phyloP scores from a whole-genome alignment of 1,139 yeast genomes.

The Blastobotrys serpentis region DNA sequence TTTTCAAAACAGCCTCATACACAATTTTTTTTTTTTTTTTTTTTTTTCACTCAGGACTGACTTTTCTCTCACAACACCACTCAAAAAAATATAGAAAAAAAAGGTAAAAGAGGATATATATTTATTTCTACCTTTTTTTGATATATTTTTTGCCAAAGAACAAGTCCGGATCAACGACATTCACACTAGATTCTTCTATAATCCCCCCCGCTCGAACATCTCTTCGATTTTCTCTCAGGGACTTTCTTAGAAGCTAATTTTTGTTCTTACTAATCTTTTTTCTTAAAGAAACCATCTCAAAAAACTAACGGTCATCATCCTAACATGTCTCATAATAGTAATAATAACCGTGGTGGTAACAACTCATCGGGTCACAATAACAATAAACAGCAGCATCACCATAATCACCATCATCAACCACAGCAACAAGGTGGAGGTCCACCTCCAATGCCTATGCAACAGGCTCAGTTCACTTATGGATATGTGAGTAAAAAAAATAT shows the following conservation, averaged over 20 bases:
- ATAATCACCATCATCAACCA: slow-evolving; percentile 10
- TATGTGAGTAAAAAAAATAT: slow-evolving; percentile 7
- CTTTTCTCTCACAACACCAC: slow-evolving; percentile 10
- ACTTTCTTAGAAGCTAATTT: slow-evolving; percentile 5
- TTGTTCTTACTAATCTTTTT: not conserved
- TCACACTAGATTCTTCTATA: not conserved
- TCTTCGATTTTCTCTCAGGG: slow-evolving; percentile 4
- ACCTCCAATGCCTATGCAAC: slow-evolving; percentile 14
- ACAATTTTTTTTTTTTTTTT: slow-evolving; percentile 6
- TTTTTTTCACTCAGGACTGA: too few species aligned
- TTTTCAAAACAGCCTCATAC: slow-evolving; percentile 2
- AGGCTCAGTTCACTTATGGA: slow-evolving; percentile 9
- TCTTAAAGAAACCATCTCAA: not conserved
- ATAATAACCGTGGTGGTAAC: slow-evolving; percentile 3
- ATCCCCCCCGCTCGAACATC: not conserved
- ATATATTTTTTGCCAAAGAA: not conserved
- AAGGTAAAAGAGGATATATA: not conserved
- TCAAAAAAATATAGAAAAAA: slow-evolving; percentile 3
- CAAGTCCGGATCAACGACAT: not conserved
- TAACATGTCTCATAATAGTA: slow-evolving; percentile 12
- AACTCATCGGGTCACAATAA: slow-evolving; percentile 3
- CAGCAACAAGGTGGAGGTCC: slow-evolving; percentile 9
- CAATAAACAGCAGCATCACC: slow-evolving; percentile 7
- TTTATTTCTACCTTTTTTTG: not conserved
- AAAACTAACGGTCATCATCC: not conserved